Evolutionary conservation across 768 basidiomycete genomes (phyloP).

Genomic region (Fomitopsis serialis): DNA sequence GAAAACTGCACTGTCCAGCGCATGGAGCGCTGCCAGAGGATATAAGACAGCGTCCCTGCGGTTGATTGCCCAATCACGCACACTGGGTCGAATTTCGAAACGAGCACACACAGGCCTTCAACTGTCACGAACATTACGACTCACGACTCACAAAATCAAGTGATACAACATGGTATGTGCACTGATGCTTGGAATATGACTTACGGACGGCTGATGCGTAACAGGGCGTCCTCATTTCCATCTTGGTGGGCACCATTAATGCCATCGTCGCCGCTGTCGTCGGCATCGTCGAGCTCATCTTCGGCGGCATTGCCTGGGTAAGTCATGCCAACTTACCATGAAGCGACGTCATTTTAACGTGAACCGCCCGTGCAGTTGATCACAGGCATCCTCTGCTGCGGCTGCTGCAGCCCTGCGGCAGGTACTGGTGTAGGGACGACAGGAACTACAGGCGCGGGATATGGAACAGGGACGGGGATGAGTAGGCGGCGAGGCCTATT

Average conservation of each 20-base stretch:
- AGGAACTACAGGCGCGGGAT: constrained; percentile 4
- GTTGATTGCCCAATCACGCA: too few relatives aligned
- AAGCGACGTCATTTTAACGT: background rate
- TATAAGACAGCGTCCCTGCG: too few relatives aligned
- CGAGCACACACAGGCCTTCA: too few relatives aligned
- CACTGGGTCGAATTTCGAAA: too few relatives aligned
- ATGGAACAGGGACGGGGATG: constrained; percentile 6
- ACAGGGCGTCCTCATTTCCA: constrained; percentile 8
- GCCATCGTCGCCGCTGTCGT: constrained; percentile 7
- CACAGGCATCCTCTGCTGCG: constrained; percentile 9
- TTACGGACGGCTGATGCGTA: too few relatives aligned
- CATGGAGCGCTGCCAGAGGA: too few relatives aligned
- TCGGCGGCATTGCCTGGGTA: constrained; percentile 6
- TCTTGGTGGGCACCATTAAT: constrained; percentile 6
- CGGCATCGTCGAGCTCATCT: constrained; percentile 3
- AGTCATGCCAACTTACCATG: background rate
- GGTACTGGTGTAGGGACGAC: background rate
- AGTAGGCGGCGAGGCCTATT: constrained; percentile 1
- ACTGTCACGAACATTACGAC: too few relatives aligned
- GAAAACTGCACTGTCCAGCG: too few relatives aligned
- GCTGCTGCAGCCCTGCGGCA: constrained; percentile 1
- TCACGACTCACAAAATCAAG: background rate
- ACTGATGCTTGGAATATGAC: too few relatives aligned
- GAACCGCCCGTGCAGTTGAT: background rate
- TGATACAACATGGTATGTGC: background rate